Evolutionary conservation across 257 asterid species (phyloP), one percentile per base, ranked within the genome.

Genomic region (Fraxinus anomala): DNA sequence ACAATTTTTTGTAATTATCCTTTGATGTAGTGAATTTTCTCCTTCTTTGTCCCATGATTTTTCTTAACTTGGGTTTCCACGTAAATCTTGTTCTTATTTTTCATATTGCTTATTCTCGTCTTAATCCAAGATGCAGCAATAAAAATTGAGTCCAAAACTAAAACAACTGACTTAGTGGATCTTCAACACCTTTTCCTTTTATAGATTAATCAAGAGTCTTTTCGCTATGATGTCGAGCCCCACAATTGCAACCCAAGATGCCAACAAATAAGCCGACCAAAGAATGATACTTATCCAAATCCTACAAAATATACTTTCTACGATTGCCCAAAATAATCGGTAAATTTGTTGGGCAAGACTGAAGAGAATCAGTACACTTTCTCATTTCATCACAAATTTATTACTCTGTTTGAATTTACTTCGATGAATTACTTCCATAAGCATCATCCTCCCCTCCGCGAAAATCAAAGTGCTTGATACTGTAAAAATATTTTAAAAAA

Each of bases 101-200:
- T 30, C 31, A 30, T 2, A 30, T 30, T 30, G 31, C 31, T 30
- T 30, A 30, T 30, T 30, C 31, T 30, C 31, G 3, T 30, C 31
- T 30, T 30, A 30, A 30, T 30, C 91, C 92, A 19, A 89, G 80
- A 59, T 89, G 92, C 33, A 87, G 75, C 80, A 86, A 61, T n/a
- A 89, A 80, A 85, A 87, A 89, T 10, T 86, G 89, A 65, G 92
- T 85, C 92, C 91, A 89, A 37, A 89, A 89, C 49, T 83, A 68
- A 80, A 47, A 77, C 44, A 87, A 68, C 28, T 85, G 82, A 42
- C 77, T 78, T 73, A 33, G 12, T 6, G 30, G 23, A 0, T 83
- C 54, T 24, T 76, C 75, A 59, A 5, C 26, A 7, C 28, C 28
- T 26, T 26, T 26, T 26, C 28, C 39, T 56, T 36, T 69, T 12